These are phyloP conservation scores for Aspergillus olivimuriae DNA, from an alignment of 495 filamentous ascomycete species.

Conservation along the genomic window DNA sequence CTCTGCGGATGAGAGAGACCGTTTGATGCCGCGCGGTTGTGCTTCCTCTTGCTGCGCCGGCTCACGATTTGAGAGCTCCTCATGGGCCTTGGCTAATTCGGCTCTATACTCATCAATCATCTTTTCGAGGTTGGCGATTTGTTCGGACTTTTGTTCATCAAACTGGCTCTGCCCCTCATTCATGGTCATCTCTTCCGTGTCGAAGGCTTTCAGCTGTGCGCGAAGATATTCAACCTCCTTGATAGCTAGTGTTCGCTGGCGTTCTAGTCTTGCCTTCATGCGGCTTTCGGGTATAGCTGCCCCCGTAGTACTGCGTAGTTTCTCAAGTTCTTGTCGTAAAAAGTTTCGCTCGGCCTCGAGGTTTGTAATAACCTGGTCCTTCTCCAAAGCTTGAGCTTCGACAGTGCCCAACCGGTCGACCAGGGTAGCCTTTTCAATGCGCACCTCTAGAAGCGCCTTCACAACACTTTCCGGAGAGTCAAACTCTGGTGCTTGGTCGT, in stretches of 20 bases:
- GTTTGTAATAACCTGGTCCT: slow-evolving; percentile 66
- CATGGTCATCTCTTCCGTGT: slow-evolving; percentile 82
- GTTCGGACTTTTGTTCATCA: slow-evolving; percentile 67
- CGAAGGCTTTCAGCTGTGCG: slow-evolving; percentile 85
- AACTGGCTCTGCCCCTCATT: slow-evolving; percentile 60
- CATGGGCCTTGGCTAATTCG: slow-evolving; percentile 70
- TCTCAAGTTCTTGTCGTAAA: slow-evolving; percentile 63
- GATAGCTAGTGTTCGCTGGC: slow-evolving; percentile 74
- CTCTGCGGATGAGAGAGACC: slow-evolving; percentile 52
- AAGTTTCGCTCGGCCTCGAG: slow-evolving; percentile 62
- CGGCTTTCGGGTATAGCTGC: slow-evolving; percentile 41
- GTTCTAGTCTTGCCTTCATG: slow-evolving; percentile 66
- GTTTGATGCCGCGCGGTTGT: slow-evolving; percentile 32
- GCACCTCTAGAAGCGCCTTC: slow-evolving; percentile 71
- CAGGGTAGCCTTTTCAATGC: slow-evolving; percentile 68
- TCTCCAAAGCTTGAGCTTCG: slow-evolving; percentile 73
- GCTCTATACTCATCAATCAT: slow-evolving; percentile 81
- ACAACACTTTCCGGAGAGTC: slow-evolving; percentile 86
- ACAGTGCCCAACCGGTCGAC: slow-evolving; percentile 70
- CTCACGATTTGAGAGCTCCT: slow-evolving; percentile 63
- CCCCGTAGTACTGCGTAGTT: slow-evolving; percentile 44
- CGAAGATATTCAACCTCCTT: slow-evolving; percentile 94
- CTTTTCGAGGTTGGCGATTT: slow-evolving; percentile 75
- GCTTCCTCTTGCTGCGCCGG: slow-evolving; percentile 28
- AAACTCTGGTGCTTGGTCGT: slow-evolving; percentile 61